Base-by-base conservation (phyloP, 371 early-diverging fungal species). In the Lichtheimia ornata region DNA sequence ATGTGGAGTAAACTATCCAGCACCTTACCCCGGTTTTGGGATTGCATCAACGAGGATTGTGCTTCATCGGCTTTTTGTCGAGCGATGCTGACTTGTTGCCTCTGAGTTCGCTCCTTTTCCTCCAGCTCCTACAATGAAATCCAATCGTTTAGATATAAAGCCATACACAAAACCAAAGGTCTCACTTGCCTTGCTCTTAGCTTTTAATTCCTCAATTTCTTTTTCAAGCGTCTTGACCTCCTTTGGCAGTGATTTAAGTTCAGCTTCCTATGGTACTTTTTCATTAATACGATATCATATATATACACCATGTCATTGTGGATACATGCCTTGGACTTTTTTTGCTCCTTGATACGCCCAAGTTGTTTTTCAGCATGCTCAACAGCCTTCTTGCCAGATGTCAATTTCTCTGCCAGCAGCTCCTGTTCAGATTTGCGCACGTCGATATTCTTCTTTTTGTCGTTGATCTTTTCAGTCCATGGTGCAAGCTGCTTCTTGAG, bases 401-500 rank as follows among this genome's bases (percentile, higher is more conserved):
- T 69, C 13, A 78, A 75, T 53, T 81, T 84, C 50, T 89, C 87
- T 24, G 84, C 79, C 5, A 95, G 64, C 27, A 95, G 73, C 25
- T 86, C 79, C 17, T 86, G 73, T 74, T 96, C 97, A 0, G 95
- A 90, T 62, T 83, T 74, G 4, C 88, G 87, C 56, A 96, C 84
- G 55, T 95, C 91, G 45, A 93, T 83, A 24, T 73, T 72, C 44
- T 88, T 83, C 73, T 92, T 87, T 61, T 86, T 86, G 27, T 70
- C 81, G 58, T 83, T 84, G 61, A 94, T 88, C 71, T 89, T 89
- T 61, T 89, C 91, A 22, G 81, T 80, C 93, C 92, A 93, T 13
- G 95, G 95, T 14, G 88, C 91, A n/a, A 94, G 76, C 56, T 90
- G 84, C 42, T 82, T 84, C 66, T 95, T 88, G 59, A 91, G 88